These are phyloP conservation scores for Populus tremula DNA, from an alignment of 345 rosid species.

Conservation along the genomic window DNA sequence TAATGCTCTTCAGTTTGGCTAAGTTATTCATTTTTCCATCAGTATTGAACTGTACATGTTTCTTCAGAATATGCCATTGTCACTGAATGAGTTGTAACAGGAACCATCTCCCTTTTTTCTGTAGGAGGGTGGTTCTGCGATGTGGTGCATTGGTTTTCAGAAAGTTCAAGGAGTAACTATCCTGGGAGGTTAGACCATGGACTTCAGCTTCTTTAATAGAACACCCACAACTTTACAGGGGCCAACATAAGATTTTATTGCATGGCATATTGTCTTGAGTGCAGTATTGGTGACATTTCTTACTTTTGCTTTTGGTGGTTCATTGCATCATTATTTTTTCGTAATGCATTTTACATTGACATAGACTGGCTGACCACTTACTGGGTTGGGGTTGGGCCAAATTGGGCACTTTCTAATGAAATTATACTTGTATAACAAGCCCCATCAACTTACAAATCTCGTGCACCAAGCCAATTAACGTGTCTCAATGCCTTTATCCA, in stretches of 20 bases:
- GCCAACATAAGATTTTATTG: not conserved
- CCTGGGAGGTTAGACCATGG: slow-evolving; percentile 69
- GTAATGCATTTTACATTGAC: not conserved
- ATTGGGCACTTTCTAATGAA: not conserved
- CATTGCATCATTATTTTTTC: too few species aligned
- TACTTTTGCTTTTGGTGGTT: too few species aligned
- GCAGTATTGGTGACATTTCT: too few species aligned
- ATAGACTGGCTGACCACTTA: not conserved
- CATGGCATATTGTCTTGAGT: too few species aligned
- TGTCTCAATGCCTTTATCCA: not conserved
- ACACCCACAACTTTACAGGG: not conserved
- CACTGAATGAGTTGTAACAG: slow-evolving; percentile 2
- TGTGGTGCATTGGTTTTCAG: slow-evolving; percentile 91
- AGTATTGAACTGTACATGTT: slow-evolving; percentile 8
- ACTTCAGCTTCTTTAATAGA: slow-evolving; percentile 4
- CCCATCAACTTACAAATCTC: not conserved
- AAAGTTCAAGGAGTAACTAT: slow-evolving; percentile 65
- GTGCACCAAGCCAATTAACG: too few species aligned
- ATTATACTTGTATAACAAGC: not conserved
- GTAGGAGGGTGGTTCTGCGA: slow-evolving; percentile 57
- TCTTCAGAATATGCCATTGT: slow-evolving; percentile 2
- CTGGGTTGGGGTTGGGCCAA: not conserved
- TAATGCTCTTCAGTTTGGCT: slow-evolving; percentile 14
- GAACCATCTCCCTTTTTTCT: not conserved
- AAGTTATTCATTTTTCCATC: not conserved